Evolutionary conservation across 2,329 filamentous ascomycete genomes (phyloP).

Genomic region (Pseudocercospora vitis): DNA sequence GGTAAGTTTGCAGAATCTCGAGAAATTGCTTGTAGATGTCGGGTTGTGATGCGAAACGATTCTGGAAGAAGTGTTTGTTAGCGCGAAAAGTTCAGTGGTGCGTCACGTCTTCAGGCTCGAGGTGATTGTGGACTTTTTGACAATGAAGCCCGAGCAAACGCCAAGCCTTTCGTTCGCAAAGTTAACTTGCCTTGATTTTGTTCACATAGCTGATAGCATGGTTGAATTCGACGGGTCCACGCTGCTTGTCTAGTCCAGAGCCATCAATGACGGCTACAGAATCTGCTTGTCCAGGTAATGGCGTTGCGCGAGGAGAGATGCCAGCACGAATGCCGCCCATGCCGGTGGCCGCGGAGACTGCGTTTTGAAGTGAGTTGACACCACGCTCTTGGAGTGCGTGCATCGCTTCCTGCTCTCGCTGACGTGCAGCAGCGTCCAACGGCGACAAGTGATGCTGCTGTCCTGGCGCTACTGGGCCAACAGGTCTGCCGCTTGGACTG

Average conservation of each 20-base stretch:
- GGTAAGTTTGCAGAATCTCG: slow-evolving; percentile 96
- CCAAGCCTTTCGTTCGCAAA: not conserved
- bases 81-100: not conserved
- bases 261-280: slow-evolving; percentile 51
- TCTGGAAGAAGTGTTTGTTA: slow-evolving; percentile 54
- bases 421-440: slow-evolving; percentile 31
- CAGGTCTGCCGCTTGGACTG: slow-evolving; percentile 46
- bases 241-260: slow-evolving; percentile 65
- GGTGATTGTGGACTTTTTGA: not conserved
- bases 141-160: slow-evolving; percentile 5
- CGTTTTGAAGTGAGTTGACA: slow-evolving; percentile 65
- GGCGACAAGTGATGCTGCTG: slow-evolving; percentile 32
- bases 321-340: slow-evolving; percentile 50
- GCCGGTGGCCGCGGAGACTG: slow-evolving; percentile 59
- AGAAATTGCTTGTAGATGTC: slow-evolving; percentile 99
- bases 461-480: slow-evolving; percentile 42
- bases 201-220: slow-evolving; percentile 99
- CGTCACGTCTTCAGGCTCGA: not conserved
- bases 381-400: slow-evolving; percentile 67
- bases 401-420: slow-evolving; percentile 35
- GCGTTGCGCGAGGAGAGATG: slow-evolving; percentile 52
- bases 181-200: slow-evolving; percentile 86
- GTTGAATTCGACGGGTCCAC: slow-evolving; percentile 96
- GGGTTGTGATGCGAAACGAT: slow-evolving; percentile 92
- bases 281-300: slow-evolving; percentile 57